phyloP scores from a whole-genome alignment of 1,284 basidiomycete species.

The Ustilago hordei region DNA sequence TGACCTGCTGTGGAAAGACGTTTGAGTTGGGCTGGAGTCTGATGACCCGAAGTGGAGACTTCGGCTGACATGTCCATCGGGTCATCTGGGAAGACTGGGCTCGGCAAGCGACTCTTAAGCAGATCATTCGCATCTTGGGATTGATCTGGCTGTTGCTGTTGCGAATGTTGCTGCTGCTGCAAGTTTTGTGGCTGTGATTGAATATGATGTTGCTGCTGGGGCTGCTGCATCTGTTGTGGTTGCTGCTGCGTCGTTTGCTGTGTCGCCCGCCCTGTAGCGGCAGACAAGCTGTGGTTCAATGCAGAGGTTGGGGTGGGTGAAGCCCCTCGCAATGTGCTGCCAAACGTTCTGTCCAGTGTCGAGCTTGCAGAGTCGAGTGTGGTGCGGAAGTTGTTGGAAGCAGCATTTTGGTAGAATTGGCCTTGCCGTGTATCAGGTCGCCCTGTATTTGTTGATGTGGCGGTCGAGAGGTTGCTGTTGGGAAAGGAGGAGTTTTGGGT shows the following conservation, averaged over 20 bases:
- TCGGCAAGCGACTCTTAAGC: conserved; percentile 44
- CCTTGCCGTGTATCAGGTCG: conserved; percentile 36
- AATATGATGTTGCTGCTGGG: conserved; percentile 24
- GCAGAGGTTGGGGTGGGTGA: conserved; percentile 27
- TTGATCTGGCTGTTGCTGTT: conserved; percentile 13
- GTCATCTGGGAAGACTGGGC: conserved; percentile 50
- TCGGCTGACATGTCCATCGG: conserved; percentile 38
- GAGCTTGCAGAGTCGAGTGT: conserved; percentile 23
- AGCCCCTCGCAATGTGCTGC: conserved; percentile 34
- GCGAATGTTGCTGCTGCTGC: conserved; percentile 16
- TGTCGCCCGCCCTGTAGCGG: conserved; percentile 18
- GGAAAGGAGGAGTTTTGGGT: conserved; percentile 24
- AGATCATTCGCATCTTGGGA: conserved; percentile 27
- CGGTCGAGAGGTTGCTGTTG: conserved; percentile 11
- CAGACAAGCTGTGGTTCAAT: conserved; percentile 33
- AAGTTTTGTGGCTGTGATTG: conserved; percentile 21
- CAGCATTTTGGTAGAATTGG: conserved; percentile 26
- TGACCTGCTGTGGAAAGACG: conserved; percentile 34
- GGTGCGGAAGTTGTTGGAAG: conserved; percentile 30
- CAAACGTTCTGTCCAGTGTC: conserved; percentile 45
- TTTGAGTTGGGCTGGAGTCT: conserved; percentile 35
- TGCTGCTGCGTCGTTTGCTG: conserved; percentile 25
- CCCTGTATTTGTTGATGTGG: conserved; percentile 9
- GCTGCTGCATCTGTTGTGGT: conserved; percentile 17
- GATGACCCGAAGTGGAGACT: conserved; percentile 25